Conservation (phyloP, 441 rosid genomes). For the Brassica balearica region DNA sequence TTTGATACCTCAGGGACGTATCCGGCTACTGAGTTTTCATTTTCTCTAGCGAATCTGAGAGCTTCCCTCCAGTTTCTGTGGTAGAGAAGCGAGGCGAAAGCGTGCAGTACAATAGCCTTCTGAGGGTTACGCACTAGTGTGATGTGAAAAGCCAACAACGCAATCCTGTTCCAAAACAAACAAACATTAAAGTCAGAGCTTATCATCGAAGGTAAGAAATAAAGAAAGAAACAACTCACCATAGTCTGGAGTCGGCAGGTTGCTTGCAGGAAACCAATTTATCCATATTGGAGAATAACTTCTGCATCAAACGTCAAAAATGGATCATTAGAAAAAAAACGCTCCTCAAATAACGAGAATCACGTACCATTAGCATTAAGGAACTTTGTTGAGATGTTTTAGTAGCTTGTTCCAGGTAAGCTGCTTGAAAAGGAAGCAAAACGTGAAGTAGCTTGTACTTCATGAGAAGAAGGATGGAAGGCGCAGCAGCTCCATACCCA, state of each 20-base stretch:
- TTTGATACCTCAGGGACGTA: constrained; percentile 69
- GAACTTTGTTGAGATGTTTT: constrained; percentile 50
- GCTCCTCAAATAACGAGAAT: constrained; percentile 16
- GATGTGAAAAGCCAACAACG: constrained; percentile 83
- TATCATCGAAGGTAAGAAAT: neutral
- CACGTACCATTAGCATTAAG: constrained; percentile 78
- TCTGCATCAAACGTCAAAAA: constrained; percentile 52
- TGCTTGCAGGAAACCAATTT: constrained; percentile 70
- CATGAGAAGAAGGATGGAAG: constrained; percentile 78
- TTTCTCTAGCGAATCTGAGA: constrained; percentile 63
- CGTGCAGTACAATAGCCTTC: constrained; percentile 67
- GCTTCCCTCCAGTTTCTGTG: constrained; percentile 79
- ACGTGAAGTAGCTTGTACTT: constrained; percentile 77
- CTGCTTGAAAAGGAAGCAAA: constrained; percentile 93
- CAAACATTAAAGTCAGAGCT: constrained; percentile 28
- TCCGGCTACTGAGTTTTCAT: constrained; percentile 46
- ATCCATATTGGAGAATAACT: constrained; percentile 83
- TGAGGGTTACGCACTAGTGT: constrained; percentile 82
- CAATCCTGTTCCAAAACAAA: constrained; percentile 67
- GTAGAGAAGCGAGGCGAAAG: constrained; percentile 83
- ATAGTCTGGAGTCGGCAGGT: constrained; percentile 71
- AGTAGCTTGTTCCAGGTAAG: constrained; percentile 62
- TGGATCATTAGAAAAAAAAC: neutral
- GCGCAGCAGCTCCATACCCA: constrained; percentile 90
- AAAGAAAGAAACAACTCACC: constrained; percentile 55